These are phyloP conservation scores for Hericium erinaceus DNA, from an alignment of 768 basidiomycete species.

Conservation along the genomic window DNA sequence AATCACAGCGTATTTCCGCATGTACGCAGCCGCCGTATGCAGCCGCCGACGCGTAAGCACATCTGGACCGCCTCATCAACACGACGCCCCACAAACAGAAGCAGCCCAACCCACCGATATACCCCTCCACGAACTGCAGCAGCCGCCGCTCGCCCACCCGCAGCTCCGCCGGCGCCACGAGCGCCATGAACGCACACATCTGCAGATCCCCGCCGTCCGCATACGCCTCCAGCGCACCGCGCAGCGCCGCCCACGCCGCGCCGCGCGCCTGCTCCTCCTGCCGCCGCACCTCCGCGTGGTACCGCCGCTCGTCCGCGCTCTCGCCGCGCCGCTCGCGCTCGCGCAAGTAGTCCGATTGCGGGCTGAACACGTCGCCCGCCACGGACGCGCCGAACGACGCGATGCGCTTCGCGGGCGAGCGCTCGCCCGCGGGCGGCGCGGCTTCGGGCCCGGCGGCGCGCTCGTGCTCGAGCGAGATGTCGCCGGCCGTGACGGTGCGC, in stretches of 20 bases:
- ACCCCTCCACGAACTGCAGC: constrained; percentile 54
- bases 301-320: constrained; percentile 3
- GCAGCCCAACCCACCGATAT: constrained; percentile 46
- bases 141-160: constrained; percentile 33
- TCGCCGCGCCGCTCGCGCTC: background rate
- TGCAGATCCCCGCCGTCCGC: constrained; percentile 62
- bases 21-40: constrained; percentile 60
- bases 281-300: background rate
- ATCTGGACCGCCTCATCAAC: constrained; percentile 32
- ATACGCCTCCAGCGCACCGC: constrained; percentile 8
- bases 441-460: background rate
- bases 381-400: constrained; percentile 1
- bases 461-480: constrained; percentile 21
- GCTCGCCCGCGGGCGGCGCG: constrained; percentile 24
- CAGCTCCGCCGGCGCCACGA: constrained; percentile 55
- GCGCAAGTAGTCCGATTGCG: background rate
- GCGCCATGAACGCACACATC: constrained; percentile 63
- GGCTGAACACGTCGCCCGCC: constrained; percentile 5
- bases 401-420: background rate
- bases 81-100: no score
- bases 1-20: constrained; percentile 53
- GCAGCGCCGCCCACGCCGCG: background rate
- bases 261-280: constrained; percentile 1
- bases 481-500: constrained; percentile 57
- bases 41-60: constrained; percentile 52